A percentile compares a stretch with the other conserved stretches of the same genome.
phyloP scores from a whole-genome alignment of 768 basidiomycete species.

The Lactarius akahatsu region DNA sequence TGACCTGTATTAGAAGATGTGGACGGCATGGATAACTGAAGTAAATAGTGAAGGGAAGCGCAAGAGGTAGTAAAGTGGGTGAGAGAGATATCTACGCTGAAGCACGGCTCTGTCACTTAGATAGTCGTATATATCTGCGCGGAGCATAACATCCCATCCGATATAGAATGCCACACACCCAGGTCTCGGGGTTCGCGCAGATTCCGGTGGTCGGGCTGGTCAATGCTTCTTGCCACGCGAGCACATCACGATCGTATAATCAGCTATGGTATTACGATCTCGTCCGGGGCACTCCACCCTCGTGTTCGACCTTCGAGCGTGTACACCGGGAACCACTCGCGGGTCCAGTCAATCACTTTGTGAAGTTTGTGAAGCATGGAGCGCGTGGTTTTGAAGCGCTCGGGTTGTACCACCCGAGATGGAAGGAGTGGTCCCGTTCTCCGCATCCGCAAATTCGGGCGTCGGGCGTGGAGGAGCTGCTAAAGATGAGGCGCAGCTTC shows the following conservation, averaged over 20 bases:
- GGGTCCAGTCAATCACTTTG: constrained; percentile 4
- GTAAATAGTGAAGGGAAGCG: not conserved
- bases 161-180: not conserved
- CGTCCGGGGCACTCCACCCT: constrained; percentile 3
- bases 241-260: constrained; percentile 2
- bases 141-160: not conserved
- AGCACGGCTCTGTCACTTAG: not conserved
- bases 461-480: not conserved
- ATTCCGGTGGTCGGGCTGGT: constrained; percentile 6
- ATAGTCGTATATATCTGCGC: constrained; percentile 22
- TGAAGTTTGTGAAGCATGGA: not conserved
- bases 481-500: not conserved
- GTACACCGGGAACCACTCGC: not conserved
- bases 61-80: not conserved
- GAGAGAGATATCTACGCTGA: not conserved
- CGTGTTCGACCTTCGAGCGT: constrained; percentile 12
- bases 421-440: constrained; percentile 14
- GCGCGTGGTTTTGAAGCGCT: constrained; percentile 8
- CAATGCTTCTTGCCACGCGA: constrained; percentile 2
- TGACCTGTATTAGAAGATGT: constrained; percentile 10
- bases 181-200: constrained; percentile 3
- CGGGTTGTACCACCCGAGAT: constrained; percentile 5
- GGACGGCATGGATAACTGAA: not conserved
- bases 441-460: not conserved
- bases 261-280: not conserved